Percentiles rank a stretch among this genome's conserved stretches.
Evolutionary conservation across 176 grass and related monocot species (phyloP).

Genomic region (Typha latifolia): DNA sequence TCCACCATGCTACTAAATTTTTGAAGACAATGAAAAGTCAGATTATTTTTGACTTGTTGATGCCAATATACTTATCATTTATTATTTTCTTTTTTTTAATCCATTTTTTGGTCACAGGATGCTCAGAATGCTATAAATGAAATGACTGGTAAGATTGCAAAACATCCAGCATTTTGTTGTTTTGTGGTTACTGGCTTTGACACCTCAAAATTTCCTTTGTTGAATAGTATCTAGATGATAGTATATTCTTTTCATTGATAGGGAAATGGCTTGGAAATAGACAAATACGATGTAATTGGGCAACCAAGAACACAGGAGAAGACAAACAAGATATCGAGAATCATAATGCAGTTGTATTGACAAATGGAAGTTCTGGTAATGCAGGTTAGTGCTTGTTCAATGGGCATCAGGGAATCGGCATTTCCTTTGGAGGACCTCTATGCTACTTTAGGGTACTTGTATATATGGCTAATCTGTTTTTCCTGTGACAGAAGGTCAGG

Average conservation of each 20-base stretch:
- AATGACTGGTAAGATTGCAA: constrained; percentile 53
- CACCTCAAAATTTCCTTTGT: neutral
- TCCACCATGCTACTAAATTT: no score
- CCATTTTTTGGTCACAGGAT: constrained; percentile 42
- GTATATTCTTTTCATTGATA: constrained; percentile 1
- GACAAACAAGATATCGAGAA: constrained; percentile 68
- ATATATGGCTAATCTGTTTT: constrained; percentile 6
- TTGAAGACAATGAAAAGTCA: no score
- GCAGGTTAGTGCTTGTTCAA: constrained; percentile 36
- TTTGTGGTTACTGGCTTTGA: neutral
- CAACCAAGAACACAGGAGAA: constrained; percentile 59
- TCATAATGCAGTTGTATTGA: constrained; percentile 66
- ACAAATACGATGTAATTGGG: constrained; percentile 85
- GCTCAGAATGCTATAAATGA: constrained; percentile 77
- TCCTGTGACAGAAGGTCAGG: constrained; percentile 43
- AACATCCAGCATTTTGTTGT: neutral
- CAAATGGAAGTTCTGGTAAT: constrained; percentile 49
- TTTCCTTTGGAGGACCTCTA: neutral
- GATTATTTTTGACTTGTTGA: no score
- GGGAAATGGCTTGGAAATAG: constrained; percentile 85
- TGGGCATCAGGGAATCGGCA: neutral
- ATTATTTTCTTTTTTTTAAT: constrained; percentile 7
- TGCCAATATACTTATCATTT: neutral
- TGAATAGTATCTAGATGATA: neutral
- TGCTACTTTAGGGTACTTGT: neutral